Evolutionary conservation across 106 monocot species (phyloP).

Genomic region (Hemerocallis citrina): DNA sequence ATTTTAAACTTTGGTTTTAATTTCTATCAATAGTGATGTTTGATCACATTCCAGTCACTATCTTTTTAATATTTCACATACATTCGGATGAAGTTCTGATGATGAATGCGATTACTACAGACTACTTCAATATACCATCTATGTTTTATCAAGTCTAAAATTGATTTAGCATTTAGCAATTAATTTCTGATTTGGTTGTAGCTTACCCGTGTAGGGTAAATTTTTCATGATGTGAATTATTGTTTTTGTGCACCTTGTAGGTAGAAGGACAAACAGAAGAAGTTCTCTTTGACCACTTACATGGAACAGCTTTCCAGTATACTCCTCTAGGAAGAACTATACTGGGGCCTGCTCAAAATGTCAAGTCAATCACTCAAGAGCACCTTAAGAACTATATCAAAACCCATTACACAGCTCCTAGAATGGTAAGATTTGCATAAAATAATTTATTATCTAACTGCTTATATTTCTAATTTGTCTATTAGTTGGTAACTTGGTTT

Average conservation of each 20-base stretch:
- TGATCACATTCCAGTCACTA: too few species aligned
- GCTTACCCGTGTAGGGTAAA: too few species aligned
- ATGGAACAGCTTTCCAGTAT: conserved; percentile 77
- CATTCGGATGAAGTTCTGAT: too few species aligned
- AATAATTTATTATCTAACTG: not conserved
- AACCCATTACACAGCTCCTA: conserved; percentile 84
- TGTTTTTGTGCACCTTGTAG: conserved; percentile 13
- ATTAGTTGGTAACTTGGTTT: not conserved
- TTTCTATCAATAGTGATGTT: too few species aligned
- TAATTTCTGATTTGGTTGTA: too few species aligned
- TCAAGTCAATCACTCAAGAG: conserved; percentile 75
- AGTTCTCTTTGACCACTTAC: conserved; percentile 78
- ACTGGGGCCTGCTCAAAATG: conserved; percentile 66
- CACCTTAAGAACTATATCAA: conserved; percentile 84
- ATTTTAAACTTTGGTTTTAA: too few species aligned
- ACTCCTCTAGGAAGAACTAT: conserved; percentile 81
- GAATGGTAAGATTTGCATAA: conserved; percentile 49
- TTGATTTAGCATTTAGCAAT: too few species aligned
- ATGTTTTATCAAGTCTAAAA: too few species aligned
- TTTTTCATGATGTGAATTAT: too few species aligned
- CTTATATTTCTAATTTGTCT: not conserved
- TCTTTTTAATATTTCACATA: too few species aligned
- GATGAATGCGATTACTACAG: too few species aligned
- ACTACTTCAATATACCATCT: too few species aligned
- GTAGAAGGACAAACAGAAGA: conserved; percentile 62